Evolutionary conservation across 352 stramenopile species (phyloP).

Genomic region (Phytophthora fragariae): DNA sequence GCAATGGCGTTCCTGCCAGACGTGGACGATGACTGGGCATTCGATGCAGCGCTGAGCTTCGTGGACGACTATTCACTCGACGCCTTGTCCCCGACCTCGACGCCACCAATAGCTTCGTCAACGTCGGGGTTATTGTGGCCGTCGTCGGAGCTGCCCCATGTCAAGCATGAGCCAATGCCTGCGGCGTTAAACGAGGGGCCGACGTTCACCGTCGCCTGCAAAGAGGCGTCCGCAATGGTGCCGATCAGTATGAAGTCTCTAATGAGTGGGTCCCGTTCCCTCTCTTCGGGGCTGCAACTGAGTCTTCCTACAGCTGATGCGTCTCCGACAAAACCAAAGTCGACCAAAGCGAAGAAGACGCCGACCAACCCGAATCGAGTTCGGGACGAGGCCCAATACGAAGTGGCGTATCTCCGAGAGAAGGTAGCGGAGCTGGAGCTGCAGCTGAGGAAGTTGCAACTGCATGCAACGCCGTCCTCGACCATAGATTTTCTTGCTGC

Average conservation of each 20-base stretch:
- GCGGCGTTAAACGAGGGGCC: constrained; percentile 14
- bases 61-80: constrained; percentile 27
- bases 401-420: constrained; percentile 69
- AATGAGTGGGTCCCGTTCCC: background rate
- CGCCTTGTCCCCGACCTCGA: background rate
- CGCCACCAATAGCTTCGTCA: background rate
- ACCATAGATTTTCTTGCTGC: constrained; percentile 1
- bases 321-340: constrained; percentile 11
- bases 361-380: constrained; percentile 38
- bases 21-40: constrained; percentile 27
- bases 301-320: constrained; percentile 14
- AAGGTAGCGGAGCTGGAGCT: constrained; percentile 62
- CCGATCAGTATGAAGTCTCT: constrained; percentile 22
- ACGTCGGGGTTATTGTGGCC: background rate
- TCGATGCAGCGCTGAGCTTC: constrained; percentile 37
- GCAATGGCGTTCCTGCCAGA: constrained; percentile 30
- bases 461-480: constrained; percentile 2
- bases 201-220: constrained; percentile 24
- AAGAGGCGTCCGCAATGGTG: constrained; percentile 26
- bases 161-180: constrained; percentile 10
- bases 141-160: background rate
- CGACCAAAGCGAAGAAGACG: constrained; percentile 21
- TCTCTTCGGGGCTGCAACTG: background rate
- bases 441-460: constrained; percentile 53
- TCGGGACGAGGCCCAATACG: constrained; percentile 58